Base-by-base conservation (phyloP, 2,329 filamentous ascomycete genomes). In the Fusarium sp. region DNA sequence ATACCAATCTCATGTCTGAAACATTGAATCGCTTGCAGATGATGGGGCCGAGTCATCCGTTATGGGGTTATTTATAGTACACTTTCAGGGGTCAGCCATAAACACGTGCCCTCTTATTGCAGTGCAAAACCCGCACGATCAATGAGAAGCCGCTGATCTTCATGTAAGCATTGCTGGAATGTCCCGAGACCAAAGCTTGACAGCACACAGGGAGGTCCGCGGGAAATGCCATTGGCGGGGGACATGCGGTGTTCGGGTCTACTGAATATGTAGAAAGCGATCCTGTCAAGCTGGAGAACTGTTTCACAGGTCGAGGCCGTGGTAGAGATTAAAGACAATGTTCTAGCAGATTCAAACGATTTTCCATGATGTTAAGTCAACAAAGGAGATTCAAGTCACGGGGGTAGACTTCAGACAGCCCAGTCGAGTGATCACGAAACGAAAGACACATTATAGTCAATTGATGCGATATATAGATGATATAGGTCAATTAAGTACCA, bases 401-500 rank as follows among this genome's bases (percentile, higher is more conserved):
- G 17, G 20, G 5, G 6, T 2, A 9, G 12, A 5, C 14, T 48
- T 9, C 23, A 13, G 14, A 46, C 15, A 6, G 4, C 9, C 0
- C 5, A 20, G 2, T 8, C 4, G 12, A 35, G 17, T 15, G 14
- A 35, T 12, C 4, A 8, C 13, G 14, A 2, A 10, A 15, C 13
- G 11, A 32, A 8, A 15, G 32, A 26, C 12, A n/a, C 9, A n/a
- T 26, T 15, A 37, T 9, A 9, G 12, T n/a, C 3, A 0, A 15
- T 4, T 12, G 6, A 15, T 7, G 11, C 3, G 9, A 26, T 0
- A 40, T 8, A 15, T n/a, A 5, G 13, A 20, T 38, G 32, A 37
- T 50, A 73, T 27, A 45, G 3, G 52, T 33, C 20, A 62, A 55
- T 55, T 55, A 55, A 35, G 9, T 55, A 48, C 53, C 40, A 46